These are phyloP conservation scores for Metschnikowia peoriensis DNA, from an alignment of 805 yeast species.

Conservation along the genomic window DNA sequence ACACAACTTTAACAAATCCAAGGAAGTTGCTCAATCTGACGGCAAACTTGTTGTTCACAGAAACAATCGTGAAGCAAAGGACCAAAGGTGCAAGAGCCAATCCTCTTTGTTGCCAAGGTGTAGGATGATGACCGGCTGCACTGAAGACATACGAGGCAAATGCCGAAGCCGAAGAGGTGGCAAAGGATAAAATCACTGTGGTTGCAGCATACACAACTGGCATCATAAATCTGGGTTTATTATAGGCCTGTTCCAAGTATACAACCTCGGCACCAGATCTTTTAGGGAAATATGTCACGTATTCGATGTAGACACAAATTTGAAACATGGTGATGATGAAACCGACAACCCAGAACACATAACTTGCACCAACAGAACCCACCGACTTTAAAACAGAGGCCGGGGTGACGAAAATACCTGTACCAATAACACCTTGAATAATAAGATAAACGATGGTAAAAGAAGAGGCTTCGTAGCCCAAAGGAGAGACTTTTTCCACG, in stretches of 20 bases:
- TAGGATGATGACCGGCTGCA: constrained; percentile 30
- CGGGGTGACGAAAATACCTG: constrained; percentile 75
- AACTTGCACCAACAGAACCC: constrained; percentile 44
- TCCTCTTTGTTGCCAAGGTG: constrained; percentile 37
- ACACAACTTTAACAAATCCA: constrained; percentile 36
- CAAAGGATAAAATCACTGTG: constrained; percentile 34
- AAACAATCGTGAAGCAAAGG: constrained; percentile 21
- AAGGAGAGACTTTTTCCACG: constrained; percentile 36
- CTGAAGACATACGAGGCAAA: constrained; percentile 32
- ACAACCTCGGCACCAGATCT: constrained; percentile 41
- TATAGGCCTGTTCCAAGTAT: constrained; percentile 38
- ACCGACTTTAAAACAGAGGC: constrained; percentile 51
- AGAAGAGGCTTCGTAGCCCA: constrained; percentile 38
- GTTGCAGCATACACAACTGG: constrained; percentile 41
- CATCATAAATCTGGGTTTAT: constrained; percentile 32
- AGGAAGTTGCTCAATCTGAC: constrained; percentile 30
- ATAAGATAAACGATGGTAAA: constrained; percentile 59
- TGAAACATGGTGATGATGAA: constrained; percentile 38
- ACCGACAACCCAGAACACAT: constrained; percentile 44
- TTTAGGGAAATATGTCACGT: constrained; percentile 35
- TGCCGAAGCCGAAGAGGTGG: constrained; percentile 37
- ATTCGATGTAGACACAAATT: constrained; percentile 40
- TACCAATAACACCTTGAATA: constrained; percentile 69
- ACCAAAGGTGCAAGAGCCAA: constrained; percentile 33
- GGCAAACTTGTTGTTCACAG: constrained; percentile 27